Conservation (phyloP, 176 grass and related monocot genomes). For the Oryza glaberrima region DNA sequence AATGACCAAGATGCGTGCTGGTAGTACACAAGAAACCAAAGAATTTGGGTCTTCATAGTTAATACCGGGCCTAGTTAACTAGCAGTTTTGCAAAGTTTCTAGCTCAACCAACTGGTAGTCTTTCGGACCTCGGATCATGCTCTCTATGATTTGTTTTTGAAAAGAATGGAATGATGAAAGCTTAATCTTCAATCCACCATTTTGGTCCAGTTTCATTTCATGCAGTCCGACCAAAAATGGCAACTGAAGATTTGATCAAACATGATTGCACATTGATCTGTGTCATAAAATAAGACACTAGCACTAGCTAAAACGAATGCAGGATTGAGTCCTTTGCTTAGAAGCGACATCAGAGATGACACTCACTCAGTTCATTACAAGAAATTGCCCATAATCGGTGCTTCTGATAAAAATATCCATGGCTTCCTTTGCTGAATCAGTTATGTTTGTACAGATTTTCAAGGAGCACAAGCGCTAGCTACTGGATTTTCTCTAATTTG, state of each 20-base stretch:
- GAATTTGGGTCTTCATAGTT: constrained; percentile 6
- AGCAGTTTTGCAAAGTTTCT: background rate
- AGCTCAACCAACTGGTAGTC: constrained; percentile 27
- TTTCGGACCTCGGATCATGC: constrained; percentile 9
- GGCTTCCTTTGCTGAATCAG: background rate
- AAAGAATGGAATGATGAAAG: background rate
- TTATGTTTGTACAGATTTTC: background rate
- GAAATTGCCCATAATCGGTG: background rate
- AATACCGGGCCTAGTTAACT: background rate
- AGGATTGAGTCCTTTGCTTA: constrained; percentile 29
- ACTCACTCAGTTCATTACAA: background rate
- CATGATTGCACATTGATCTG: background rate
- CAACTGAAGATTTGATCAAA: background rate
- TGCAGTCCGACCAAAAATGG: constrained; percentile 13
- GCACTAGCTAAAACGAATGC: background rate
- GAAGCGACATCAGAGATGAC: background rate
- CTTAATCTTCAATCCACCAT: constrained; percentile 28
- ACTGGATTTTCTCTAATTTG: background rate
- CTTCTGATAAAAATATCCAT: background rate
- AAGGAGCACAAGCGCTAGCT: background rate
- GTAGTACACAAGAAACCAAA: background rate
- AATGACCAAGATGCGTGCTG: background rate
- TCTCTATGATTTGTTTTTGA: background rate
- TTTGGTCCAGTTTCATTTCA: constrained; percentile 26
- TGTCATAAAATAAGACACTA: background rate